These are phyloP conservation scores for Aureobasidium sp. DNA, from an alignment of 2,329 filamentous ascomycete genomes.

Conservation along the genomic window DNA sequence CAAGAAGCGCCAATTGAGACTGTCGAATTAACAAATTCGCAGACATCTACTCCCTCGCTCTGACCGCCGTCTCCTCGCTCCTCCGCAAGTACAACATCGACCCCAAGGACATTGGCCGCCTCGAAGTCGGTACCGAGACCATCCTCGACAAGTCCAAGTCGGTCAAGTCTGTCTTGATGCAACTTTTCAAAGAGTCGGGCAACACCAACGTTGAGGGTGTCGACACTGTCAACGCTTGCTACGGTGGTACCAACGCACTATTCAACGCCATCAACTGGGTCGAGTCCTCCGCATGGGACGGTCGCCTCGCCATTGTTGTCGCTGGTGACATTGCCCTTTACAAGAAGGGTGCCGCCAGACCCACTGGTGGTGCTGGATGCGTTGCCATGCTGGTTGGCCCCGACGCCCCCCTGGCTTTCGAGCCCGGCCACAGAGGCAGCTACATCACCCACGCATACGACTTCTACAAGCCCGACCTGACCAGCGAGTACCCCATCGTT, in stretches of 20 bases:
- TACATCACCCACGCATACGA: conserved; percentile 47
- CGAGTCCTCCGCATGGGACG: conserved; percentile 47
- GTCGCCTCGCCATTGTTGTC: conserved; percentile 44
- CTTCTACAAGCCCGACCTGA: conserved; percentile 48
- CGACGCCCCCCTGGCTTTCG: conserved; percentile 42
- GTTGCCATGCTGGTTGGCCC: conserved; percentile 47
- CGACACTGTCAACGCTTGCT: conserved; percentile 47
- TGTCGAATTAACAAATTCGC: conserved; percentile 11
- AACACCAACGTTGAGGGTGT: conserved; percentile 48
- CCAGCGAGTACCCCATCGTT: conserved; percentile 46
- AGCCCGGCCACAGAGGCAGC: conserved; percentile 42
- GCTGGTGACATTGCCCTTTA: conserved; percentile 47
- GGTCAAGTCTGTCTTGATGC: conserved; percentile 47
- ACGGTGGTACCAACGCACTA: conserved; percentile 46
- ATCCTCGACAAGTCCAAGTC: conserved; percentile 49
- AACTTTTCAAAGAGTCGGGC: conserved; percentile 43
- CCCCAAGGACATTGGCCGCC: conserved; percentile 42
- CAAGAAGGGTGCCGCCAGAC: conserved; percentile 46
- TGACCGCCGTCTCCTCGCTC: conserved; percentile 44
- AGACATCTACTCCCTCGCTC: conserved; percentile 48
- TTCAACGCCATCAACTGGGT: conserved; percentile 49
- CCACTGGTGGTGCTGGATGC: conserved; percentile 45
- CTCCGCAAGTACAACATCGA: conserved; percentile 46
- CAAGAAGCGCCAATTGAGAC: conserved; percentile 11
- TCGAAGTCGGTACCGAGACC: conserved; percentile 48